Percentiles rank a stretch among this genome's conserved stretches.
Conservation (phyloP, 345 rosid genomes). For the Jatropha curcas region DNA sequence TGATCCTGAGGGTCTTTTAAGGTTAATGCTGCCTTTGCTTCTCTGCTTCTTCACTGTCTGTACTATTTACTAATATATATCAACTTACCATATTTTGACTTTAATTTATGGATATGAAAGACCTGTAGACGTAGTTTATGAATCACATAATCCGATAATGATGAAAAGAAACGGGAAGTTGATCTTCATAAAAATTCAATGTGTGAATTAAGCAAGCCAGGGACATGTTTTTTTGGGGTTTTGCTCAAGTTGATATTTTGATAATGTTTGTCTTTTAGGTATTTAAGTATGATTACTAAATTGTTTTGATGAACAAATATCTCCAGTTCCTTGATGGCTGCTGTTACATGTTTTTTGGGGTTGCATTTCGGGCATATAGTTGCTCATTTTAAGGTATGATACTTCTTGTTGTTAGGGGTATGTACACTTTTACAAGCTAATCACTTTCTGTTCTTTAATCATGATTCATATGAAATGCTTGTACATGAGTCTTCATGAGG, state of each 20-base stretch:
- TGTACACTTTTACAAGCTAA: not conserved
- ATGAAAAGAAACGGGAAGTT: not conserved
- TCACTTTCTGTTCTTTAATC: not conserved
- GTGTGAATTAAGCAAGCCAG: not conserved
- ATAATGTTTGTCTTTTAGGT: not conserved
- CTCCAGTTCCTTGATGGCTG: slow-evolving; percentile 58
- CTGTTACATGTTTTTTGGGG: slow-evolving; percentile 54
- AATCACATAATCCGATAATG: not conserved
- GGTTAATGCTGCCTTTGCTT: slow-evolving; percentile 28
- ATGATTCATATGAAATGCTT: not conserved
- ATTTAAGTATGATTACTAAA: slow-evolving; percentile 11
- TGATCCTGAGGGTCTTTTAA: slow-evolving; percentile 64
- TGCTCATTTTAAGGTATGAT: slow-evolving; percentile 44
- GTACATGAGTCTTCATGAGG: not conserved
- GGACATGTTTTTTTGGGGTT: no score
- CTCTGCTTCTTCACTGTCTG: not conserved
- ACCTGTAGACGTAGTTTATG: not conserved
- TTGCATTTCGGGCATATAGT: slow-evolving; percentile 59
- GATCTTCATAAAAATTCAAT: not conserved
- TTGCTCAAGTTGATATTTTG: not conserved
- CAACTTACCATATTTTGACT: not conserved
- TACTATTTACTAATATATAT: not conserved
- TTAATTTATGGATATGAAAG: not conserved
- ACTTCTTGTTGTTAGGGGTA: not conserved
- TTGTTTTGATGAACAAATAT: slow-evolving; percentile 13